Evolutionary conservation across 2,329 filamentous ascomycete genomes (phyloP).

Genomic region (Arthroderma sp.): DNA sequence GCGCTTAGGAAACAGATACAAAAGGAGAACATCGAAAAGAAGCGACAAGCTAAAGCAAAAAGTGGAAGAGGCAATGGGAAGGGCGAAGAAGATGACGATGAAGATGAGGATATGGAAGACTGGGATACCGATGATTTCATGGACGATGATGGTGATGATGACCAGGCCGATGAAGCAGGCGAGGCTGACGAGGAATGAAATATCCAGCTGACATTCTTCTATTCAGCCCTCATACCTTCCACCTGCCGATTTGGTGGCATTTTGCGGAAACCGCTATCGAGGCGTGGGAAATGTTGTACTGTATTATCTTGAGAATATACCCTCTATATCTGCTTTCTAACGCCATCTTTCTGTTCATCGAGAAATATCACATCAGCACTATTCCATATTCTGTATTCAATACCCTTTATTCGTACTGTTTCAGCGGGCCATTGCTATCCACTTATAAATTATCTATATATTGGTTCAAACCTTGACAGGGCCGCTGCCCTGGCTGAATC

Average conservation of each 20-base stretch:
- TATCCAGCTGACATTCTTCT: constrained; percentile 1
- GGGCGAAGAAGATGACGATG: constrained; percentile 32
- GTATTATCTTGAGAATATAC: too few species aligned
- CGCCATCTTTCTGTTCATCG: too few species aligned
- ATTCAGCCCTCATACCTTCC: neutral
- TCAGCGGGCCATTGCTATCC: too few species aligned
- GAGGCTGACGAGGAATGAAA: constrained; percentile 19
- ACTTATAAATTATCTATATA: too few species aligned
- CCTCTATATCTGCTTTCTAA: too few species aligned
- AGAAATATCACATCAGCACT: neutral
- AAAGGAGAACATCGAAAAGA: constrained; percentile 80
- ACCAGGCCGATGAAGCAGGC: constrained; percentile 31
- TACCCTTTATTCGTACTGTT: too few species aligned
- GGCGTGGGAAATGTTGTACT: too few species aligned
- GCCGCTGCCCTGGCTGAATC: too few species aligned
- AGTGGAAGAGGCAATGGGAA: constrained; percentile 32
- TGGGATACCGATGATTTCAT: constrained; percentile 41
- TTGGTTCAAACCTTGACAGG: too few species aligned
- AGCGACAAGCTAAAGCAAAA: constrained; percentile 52
- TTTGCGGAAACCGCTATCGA: too few species aligned
- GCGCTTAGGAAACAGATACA: constrained; percentile 70
- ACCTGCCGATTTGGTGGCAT: too few species aligned
- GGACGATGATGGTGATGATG: constrained; percentile 33
- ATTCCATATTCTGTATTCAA: neutral
- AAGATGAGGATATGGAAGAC: constrained; percentile 41